phyloP scores from a whole-genome alignment of 176 grass and related monocot genomes.

The Phyllostachys edulis region DNA sequence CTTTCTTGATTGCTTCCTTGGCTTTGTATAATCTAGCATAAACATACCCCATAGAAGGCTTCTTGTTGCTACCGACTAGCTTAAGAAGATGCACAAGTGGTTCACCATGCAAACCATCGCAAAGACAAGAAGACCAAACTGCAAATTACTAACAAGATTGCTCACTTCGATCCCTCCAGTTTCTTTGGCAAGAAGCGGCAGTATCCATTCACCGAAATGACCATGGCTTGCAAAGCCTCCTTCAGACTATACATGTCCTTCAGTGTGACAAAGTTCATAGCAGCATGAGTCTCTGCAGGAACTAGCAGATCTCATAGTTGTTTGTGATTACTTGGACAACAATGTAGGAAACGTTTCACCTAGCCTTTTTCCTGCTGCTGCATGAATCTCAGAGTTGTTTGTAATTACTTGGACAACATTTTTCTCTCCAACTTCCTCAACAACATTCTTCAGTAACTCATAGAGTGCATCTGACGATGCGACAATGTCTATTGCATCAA shows the following conservation, averaged over 20 bases:
- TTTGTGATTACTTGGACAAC: no score
- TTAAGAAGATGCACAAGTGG: no score
- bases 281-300: conserved; percentile 52
- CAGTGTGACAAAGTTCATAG: conserved; percentile 84
- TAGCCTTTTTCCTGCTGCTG: conserved; percentile 58
- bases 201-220: conserved; percentile 70
- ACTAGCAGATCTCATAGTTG: conserved; percentile 79
- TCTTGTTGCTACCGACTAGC: no score
- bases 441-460: conserved; percentile 68
- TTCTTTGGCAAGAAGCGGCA: conserved; percentile 54
- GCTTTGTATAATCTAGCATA: no score
- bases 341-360: conserved; percentile 73
- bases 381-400: conserved; percentile 62
- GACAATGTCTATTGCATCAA: conserved; percentile 71
- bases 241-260: conserved; percentile 70
- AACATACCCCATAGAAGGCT: no score
- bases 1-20: no score
- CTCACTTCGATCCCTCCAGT: conserved; percentile 53
- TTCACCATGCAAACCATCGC: no score
- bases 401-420: conserved; percentile 93
- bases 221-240: conserved; percentile 63
- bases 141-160: conserved; percentile 57
- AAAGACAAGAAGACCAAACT: conserved; percentile 80
- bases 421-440: conserved; percentile 65
- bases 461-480: conserved; percentile 54